Evolutionary conservation across 2,329 filamentous ascomycete genomes (phyloP), one percentile per base, ranked within the genome.

Genomic region (Fusarium haematococcum): DNA sequence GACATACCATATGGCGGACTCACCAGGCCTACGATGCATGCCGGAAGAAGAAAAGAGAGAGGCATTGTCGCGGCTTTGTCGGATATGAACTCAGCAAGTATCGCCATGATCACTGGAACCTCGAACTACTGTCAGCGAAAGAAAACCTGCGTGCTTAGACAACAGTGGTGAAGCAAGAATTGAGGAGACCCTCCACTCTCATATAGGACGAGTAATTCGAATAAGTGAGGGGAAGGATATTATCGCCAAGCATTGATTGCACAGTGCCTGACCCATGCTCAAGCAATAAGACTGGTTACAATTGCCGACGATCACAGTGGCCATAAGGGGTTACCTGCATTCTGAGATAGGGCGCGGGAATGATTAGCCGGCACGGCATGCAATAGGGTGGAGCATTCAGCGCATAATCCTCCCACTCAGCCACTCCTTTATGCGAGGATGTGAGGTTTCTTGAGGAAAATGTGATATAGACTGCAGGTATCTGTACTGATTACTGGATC

Each of bases 361-460:
- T 13, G 20, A 45, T 45, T 45, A 45, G 5, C 23, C 20, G 41
- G 41, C 13, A 50, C 1, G 23, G 5, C 23, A 50, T 50, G 45
- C 45, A 50, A n/a, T n/a, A 50, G 45, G 23, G 45, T 50, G 45
- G 45, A 50, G 8, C 2, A 4, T 16, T 20, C 4, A 10, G 16
- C 9, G 23, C 20, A 45, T 4, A 45, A 23, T 25, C 1, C 5
- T 23, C 23, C 14, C 9, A 18, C 1, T 14, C 5, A 10, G 7
- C 45, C 45, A 27, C 16, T 18, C 14, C 6, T 11, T 50, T 50
- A 5, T 27, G 14, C 23, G 6, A 13, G 9, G 27, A 18, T 25
- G 2, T 18, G 16, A 50, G 45, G 6, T 27, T 11, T 3, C 1
- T 11, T 1, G 20, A 4, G 3, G 3, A 1, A n/a, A 4, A 23